Conservation (phyloP, 23 red algal genomes). For the Rhodosorus marinus region DNA sequence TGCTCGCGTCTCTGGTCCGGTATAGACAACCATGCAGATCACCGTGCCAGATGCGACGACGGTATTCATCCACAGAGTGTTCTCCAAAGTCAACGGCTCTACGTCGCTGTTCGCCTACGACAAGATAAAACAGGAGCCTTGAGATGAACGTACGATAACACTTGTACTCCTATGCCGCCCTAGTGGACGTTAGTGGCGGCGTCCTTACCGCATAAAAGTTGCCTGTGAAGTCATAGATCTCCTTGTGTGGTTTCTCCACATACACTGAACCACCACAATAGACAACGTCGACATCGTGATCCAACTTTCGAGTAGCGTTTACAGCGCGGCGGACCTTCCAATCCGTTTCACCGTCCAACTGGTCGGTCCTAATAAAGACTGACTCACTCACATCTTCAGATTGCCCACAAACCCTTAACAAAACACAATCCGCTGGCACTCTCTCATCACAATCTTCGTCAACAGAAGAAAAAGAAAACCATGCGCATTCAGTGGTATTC, state of each 20-base stretch:
- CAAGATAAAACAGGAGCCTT: no score
- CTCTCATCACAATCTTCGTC: slow-evolving; percentile 30
- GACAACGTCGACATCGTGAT: slow-evolving; percentile 33
- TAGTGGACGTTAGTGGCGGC: no score
- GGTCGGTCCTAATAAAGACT: slow-evolving; percentile 85
- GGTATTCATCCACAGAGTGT: slow-evolving; percentile 89
- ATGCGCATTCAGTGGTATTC: no score
- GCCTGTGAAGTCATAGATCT: slow-evolving; percentile 90
- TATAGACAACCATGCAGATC: slow-evolving; percentile 70
- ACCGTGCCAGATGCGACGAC: slow-evolving; percentile 75
- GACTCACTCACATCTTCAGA: slow-evolving; percentile 8
- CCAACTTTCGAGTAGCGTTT: slow-evolving; percentile 39
- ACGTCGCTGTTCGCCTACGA: slow-evolving; percentile 7
- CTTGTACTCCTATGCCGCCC: no score
- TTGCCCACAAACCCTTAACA: slow-evolving; percentile 35
- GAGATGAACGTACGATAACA: no score
- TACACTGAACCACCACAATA: slow-evolving; percentile 16
- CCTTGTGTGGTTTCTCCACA: slow-evolving; percentile 59
- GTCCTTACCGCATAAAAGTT: slow-evolving; percentile 28
- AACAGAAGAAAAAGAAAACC: not conserved
- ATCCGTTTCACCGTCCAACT: slow-evolving; percentile 96
- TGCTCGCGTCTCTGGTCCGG: slow-evolving; percentile 51
- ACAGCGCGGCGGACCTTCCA: slow-evolving; percentile 93
- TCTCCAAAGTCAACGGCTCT: slow-evolving; percentile 71
- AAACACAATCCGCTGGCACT: slow-evolving; percentile 85